Conservation (phyloP, 2,329 filamentous ascomycete genomes). For the Chaetothyriales sp. region DNA sequence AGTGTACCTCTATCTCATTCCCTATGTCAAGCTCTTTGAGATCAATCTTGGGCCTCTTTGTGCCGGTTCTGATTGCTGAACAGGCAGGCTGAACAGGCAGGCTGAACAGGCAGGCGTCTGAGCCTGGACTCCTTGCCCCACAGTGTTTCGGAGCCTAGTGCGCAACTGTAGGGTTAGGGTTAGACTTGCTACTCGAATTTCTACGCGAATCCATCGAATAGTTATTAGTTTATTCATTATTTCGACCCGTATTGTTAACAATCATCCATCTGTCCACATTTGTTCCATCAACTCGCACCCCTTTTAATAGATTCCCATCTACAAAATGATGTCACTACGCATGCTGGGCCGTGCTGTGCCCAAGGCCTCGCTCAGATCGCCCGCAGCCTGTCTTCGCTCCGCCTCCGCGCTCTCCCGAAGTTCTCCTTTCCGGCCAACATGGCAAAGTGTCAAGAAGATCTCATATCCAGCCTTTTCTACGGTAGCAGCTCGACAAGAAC, state of each 20-base stretch:
- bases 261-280: not conserved
- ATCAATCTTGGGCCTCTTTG: too few species aligned
- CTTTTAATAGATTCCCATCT: not conserved
- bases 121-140: too few species aligned
- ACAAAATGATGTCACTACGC: constrained; percentile 57
- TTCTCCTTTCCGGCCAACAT: constrained; percentile 36
- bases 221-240: not conserved
- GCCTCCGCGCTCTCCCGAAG: constrained; percentile 37
- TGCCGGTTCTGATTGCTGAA: too few species aligned
- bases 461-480: constrained; percentile 36
- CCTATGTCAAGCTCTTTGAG: too few species aligned
- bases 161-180: too few species aligned
- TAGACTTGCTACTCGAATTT: not conserved
- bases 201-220: too few species aligned
- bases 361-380: constrained; percentile 44
- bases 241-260: too few species aligned
- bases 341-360: constrained; percentile 53
- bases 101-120: too few species aligned
- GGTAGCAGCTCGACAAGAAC: constrained; percentile 27
- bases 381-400: constrained; percentile 41
- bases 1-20: too few species aligned
- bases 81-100: too few species aligned
- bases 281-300: not conserved
- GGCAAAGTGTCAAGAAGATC: constrained; percentile 31
- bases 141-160: too few species aligned